Evolutionary conservation across 2,329 filamentous ascomycete genomes (phyloP).

Genomic region (Keithomyces neogunnii): DNA sequence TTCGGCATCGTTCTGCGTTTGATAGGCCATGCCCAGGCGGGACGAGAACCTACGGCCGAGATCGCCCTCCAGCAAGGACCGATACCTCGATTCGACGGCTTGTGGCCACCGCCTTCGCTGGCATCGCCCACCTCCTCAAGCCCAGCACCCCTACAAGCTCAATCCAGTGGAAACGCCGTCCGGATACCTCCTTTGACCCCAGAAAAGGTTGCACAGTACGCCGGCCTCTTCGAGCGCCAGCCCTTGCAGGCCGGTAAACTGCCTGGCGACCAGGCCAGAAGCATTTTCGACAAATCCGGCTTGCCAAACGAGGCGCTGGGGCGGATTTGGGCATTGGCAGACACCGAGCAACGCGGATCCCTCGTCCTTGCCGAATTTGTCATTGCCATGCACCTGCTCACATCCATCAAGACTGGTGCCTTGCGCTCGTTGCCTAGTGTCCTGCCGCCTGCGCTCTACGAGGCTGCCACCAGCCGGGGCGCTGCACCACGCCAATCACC

Average conservation of each 20-base stretch:
- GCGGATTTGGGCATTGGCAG: slow-evolving; percentile 92
- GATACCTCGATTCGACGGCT: slow-evolving; percentile 85
- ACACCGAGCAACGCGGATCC: slow-evolving; percentile 85
- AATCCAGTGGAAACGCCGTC: slow-evolving; percentile 59
- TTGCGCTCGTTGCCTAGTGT: slow-evolving; percentile 72
- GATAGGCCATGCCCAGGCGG: slow-evolving; percentile 91
- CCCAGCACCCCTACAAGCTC: slow-evolving; percentile 43
- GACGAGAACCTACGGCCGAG: slow-evolving; percentile 70
- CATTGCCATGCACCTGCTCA: slow-evolving; percentile 95
- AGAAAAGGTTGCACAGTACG: slow-evolving; percentile 85
- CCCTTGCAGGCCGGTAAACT: slow-evolving; percentile 64
- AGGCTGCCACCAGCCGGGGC: slow-evolving; percentile 70
- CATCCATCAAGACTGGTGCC: slow-evolving; percentile 77
- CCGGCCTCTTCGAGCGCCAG: slow-evolving; percentile 83
- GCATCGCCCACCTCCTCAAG: slow-evolving; percentile 31
- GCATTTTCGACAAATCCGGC: slow-evolving; percentile 89
- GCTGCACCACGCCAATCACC: slow-evolving; percentile 40
- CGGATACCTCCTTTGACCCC: slow-evolving; percentile 82
- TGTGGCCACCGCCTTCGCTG: slow-evolving; percentile 27
- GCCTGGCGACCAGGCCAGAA: slow-evolving; percentile 77
- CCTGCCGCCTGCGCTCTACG: slow-evolving; percentile 78
- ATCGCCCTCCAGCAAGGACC: slow-evolving; percentile 79
- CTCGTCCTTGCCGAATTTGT: slow-evolving; percentile 88
- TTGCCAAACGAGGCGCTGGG: slow-evolving; percentile 84
- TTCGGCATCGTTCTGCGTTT: slow-evolving; percentile 89